Evolutionary conservation across 805 yeast genomes (phyloP).

Genomic region (Candida coquimbonensis): DNA sequence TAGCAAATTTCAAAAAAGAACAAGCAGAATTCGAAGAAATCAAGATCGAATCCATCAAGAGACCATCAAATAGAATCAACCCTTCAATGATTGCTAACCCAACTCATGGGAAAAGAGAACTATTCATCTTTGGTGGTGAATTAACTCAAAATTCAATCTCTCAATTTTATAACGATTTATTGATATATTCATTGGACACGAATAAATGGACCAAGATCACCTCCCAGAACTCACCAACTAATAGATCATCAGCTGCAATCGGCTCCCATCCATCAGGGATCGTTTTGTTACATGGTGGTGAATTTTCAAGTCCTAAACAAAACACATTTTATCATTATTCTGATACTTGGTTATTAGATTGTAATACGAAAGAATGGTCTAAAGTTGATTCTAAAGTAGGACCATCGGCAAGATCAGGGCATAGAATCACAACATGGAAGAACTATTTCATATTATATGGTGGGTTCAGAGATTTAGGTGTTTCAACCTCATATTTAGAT

Average conservation of each 20-base stretch:
- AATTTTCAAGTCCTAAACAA: slow-evolving; percentile 93
- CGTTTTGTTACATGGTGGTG: slow-evolving; percentile 88
- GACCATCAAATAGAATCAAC: slow-evolving; percentile 68
- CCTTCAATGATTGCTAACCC: slow-evolving; percentile 74
- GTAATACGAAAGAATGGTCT: slow-evolving; percentile 81
- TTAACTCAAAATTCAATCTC: slow-evolving; percentile 42
- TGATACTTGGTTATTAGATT: slow-evolving; percentile 91
- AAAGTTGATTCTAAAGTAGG: slow-evolving; percentile 70
- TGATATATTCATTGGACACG: slow-evolving; percentile 64
- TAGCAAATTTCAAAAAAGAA: slow-evolving; percentile 69
- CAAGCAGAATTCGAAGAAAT: slow-evolving; percentile 76
- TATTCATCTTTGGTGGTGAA: slow-evolving; percentile 90
- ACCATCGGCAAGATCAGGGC: slow-evolving; percentile 89
- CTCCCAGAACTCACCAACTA: slow-evolving; percentile 85
- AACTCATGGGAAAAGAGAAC: slow-evolving; percentile 65
- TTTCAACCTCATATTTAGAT: slow-evolving; percentile 71
- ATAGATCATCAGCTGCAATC: slow-evolving; percentile 91
- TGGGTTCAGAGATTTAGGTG: slow-evolving; percentile 87
- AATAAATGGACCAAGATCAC: slow-evolving; percentile 73
- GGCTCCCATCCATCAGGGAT: slow-evolving; percentile 89
- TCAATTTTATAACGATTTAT: slow-evolving; percentile 75
- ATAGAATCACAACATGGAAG: slow-evolving; percentile 86
- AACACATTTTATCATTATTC: slow-evolving; percentile 93
- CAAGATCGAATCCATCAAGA: slow-evolving; percentile 44
- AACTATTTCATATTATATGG: slow-evolving; percentile 81